These are phyloP conservation scores for Persicaria tinctoria DNA, from an alignment of 148 eudicot genomes.

Conservation along the genomic window DNA sequence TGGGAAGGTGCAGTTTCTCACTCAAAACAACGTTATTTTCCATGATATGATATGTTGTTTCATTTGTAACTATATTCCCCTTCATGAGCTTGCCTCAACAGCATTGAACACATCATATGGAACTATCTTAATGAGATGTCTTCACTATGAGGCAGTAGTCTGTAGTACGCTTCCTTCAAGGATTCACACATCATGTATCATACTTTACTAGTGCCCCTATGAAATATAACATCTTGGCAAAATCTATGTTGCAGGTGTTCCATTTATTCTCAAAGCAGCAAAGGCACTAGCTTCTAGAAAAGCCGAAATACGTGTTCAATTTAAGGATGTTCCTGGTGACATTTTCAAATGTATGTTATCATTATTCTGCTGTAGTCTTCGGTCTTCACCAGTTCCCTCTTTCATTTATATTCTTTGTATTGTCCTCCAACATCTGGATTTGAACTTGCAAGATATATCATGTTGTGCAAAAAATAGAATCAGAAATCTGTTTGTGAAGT, in stretches of 20 bases:
- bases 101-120: too few relatives aligned
- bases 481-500: too few relatives aligned
- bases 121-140: neutral
- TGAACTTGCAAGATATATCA: too few relatives aligned
- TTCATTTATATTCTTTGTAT: too few relatives aligned
- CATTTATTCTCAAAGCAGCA: conserved; percentile 90
- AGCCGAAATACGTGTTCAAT: conserved; percentile 94
- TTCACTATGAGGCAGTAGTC: neutral
- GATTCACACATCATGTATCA: neutral
- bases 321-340: conserved; percentile 97
- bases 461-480: too few relatives aligned
- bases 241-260: conserved; percentile 63
- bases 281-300: too few relatives aligned
- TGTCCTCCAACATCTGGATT: too few relatives aligned
- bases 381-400: too few relatives aligned
- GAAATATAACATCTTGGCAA: neutral
- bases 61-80: neutral
- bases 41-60: neutral
- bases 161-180: neutral
- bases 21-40: neutral
- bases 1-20: too few relatives aligned
- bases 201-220: neutral
- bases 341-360: conserved; percentile 68
- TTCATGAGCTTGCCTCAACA: too few relatives aligned
- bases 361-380: conserved; percentile 7